phyloP scores from a whole-genome alignment of 2,329 filamentous ascomycete species.

The Colletotrichum sojae region DNA sequence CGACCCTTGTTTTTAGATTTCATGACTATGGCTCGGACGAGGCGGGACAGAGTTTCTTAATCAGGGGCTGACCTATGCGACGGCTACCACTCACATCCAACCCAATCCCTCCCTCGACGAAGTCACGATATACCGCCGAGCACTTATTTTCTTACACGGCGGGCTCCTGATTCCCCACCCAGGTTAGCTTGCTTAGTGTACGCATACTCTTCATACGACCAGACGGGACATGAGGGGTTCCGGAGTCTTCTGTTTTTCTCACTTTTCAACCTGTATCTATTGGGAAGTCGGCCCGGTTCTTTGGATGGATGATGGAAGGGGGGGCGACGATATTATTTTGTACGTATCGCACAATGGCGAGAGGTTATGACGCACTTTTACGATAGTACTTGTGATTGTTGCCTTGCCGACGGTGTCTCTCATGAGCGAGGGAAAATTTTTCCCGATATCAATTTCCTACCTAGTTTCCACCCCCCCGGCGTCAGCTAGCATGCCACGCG shows the following conservation, averaged over 20 bases:
- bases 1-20: slow-evolving; percentile 32
- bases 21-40: slow-evolving; percentile 33
- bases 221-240: slow-evolving; percentile 17
- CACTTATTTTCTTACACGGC: slow-evolving; percentile 11
- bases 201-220: slow-evolving; percentile 37
- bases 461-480: neutral
- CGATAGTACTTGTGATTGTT: neutral
- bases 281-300: neutral
- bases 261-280: slow-evolving; percentile 32
- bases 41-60: slow-evolving; percentile 11
- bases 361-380: slow-evolving; percentile 4
- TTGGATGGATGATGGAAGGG: neutral
- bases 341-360: slow-evolving; percentile 32
- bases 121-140: slow-evolving; percentile 28
- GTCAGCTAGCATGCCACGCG: slow-evolving; percentile 2
- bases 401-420: neutral
- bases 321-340: slow-evolving; percentile 9
- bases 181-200: slow-evolving; percentile 22
- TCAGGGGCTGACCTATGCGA: neutral
- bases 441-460: neutral
- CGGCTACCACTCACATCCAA: neutral
- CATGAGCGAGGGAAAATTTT: neutral
- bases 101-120: slow-evolving; percentile 19
- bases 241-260: slow-evolving; percentile 11
- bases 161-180: slow-evolving; percentile 36